Base-by-base conservation (phyloP, 371 early-diverging fungal genomes). In the Smittium culicis region DNA sequence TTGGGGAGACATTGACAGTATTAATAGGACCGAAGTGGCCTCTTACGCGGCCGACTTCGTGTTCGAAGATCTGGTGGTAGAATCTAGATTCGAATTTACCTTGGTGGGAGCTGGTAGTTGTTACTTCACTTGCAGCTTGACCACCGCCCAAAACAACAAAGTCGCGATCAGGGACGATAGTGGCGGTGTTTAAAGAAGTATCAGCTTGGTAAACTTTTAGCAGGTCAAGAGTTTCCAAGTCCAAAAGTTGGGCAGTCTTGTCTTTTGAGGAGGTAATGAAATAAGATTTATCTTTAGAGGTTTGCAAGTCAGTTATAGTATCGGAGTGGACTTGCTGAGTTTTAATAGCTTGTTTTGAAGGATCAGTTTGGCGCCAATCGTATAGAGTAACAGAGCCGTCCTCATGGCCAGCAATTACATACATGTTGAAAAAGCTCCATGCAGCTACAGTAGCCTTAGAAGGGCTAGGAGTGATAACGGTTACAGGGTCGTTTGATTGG, bases 1-100 rank as follows among this genome's bases (percentile, higher is more conserved):
- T 87, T 27, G 99, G 99, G 76, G 92, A 92, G 69, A 98, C 92
- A 33, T 97, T 96, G 69, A 99, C 84, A 24, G 98, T 95, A 83
- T 99, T 99, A 81, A 99, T 97, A 66, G 99, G 99, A 73, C 99
- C 98, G 80, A 99, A 99, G 76, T 99, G 99, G 55, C 99, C 98
- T 80, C 89, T 93, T 62, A 94, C 93, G 70, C 95, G 89, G 54
- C 98, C 99, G 56, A 99, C 88, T 79, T 98, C 98, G 73, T 96
- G 92, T 69, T 93, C 92, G 69, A 94, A 88, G 58, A 96, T 87
- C 75, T 91, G 88, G 85, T 99, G 99, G 85, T 87, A 99, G 86
- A 99, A 96, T 69, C 98, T 85, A 71, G 91, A 88, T 79, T 99
- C 99, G 82, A 99, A 99, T 81, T 96, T 94, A 77, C 97, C 97